Conservation (phyloP, 2,329 filamentous ascomycete species). For the Talaromyces verruculosus region DNA sequence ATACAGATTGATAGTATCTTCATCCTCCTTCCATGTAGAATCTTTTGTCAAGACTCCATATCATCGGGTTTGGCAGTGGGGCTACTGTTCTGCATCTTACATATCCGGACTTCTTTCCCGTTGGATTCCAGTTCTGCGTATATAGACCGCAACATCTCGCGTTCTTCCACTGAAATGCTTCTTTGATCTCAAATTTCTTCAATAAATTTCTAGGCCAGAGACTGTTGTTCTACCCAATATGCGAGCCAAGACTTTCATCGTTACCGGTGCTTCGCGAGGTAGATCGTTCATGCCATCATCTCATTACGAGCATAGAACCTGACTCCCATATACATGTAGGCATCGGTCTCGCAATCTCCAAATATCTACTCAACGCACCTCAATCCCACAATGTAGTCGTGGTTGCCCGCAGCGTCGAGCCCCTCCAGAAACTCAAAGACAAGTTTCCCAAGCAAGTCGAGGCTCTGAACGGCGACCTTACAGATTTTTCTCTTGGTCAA, state of each 20-base stretch:
- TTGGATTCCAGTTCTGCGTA: background rate
- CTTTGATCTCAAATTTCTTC: background rate
- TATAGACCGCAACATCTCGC: background rate
- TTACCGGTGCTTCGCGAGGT: slow-evolving; percentile 67
- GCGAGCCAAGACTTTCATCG: slow-evolving; percentile 66
- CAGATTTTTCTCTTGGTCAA: slow-evolving; percentile 55
- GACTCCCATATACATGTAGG: slow-evolving; percentile 39
- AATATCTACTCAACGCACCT: slow-evolving; percentile 55
- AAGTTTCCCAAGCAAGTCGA: slow-evolving; percentile 57
- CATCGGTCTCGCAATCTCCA: slow-evolving; percentile 61
- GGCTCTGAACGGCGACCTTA: slow-evolving; percentile 57
- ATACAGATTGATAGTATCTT: background rate
- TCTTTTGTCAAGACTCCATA: background rate
- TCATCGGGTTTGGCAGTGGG: background rate
- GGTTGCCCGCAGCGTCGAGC: slow-evolving; percentile 55
- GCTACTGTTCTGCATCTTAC: background rate
- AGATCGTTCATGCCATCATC: background rate
- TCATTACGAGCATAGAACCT: background rate
- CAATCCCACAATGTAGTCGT: slow-evolving; percentile 58
- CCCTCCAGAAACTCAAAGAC: slow-evolving; percentile 55
- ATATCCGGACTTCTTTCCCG: background rate
- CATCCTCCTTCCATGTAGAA: background rate
- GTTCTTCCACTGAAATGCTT: background rate
- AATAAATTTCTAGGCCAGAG: background rate
- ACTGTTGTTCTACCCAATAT: slow-evolving; percentile 31